phyloP scores from a whole-genome alignment of 768 basidiomycete genomes.

The Auriculariales sp. region DNA sequence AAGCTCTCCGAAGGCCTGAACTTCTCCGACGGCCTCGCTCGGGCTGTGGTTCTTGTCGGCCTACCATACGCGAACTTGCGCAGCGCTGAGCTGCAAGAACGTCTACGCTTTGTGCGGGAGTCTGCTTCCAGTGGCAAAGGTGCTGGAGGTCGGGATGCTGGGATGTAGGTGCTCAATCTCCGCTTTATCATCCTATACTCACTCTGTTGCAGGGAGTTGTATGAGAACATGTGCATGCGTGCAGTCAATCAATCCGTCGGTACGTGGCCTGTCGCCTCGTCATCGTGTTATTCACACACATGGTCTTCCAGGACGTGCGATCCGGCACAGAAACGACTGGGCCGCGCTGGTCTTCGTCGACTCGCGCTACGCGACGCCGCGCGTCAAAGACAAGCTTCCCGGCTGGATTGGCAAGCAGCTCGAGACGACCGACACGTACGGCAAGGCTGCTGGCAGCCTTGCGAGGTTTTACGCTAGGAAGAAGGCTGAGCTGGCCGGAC shows the following conservation, averaged over 20 bases:
- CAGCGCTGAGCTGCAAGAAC: constrained; percentile 82
- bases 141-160: constrained; percentile 15
- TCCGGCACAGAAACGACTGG: constrained; percentile 85
- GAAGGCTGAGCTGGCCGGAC: too few species aligned
- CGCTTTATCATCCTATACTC: constrained; percentile 20
- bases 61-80: constrained; percentile 86
- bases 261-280: constrained; percentile 19
- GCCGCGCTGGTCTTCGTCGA: constrained; percentile 83
- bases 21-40: constrained; percentile 64
- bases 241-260: constrained; percentile 97
- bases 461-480: constrained; percentile 56
- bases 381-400: constrained; percentile 72
- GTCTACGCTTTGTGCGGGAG: constrained; percentile 75
- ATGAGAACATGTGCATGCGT: constrained; percentile 84
- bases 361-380: constrained; percentile 52
- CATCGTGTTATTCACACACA: neutral
- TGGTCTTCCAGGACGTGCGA: constrained; percentile 58
- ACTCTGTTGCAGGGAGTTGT: constrained; percentile 68
- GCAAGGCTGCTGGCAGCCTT: constrained; percentile 52
- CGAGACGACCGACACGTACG: constrained; percentile 47
- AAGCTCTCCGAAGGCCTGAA: constrained; percentile 89
- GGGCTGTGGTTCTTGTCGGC: constrained; percentile 76
- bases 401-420: constrained; percentile 70
- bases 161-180: constrained; percentile 17
- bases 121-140: constrained; percentile 28